A percentile compares a stretch with the other conserved stretches of the same genome.
Evolutionary conservation across 441 rosid species (phyloP).

Genomic region (Pelargonium hybrid): DNA sequence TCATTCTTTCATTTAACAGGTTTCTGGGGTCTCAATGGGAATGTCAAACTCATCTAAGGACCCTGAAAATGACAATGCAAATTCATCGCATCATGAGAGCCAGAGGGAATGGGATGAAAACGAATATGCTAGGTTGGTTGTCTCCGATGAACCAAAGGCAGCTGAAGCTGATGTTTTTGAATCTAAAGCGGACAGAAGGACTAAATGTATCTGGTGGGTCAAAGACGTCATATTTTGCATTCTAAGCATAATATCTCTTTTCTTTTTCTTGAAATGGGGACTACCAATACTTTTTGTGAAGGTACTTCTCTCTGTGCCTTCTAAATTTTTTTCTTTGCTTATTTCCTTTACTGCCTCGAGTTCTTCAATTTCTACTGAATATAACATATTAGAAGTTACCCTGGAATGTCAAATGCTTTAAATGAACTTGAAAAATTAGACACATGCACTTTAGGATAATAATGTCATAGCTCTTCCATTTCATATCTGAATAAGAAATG

Average conservation of each 20-base stretch:
- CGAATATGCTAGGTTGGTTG: slow-evolving; percentile 59
- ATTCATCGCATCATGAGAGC: slow-evolving; percentile 19
- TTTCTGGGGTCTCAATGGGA: slow-evolving; percentile 5
- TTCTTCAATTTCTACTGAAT: background rate
- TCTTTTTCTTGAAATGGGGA: slow-evolving; percentile 65
- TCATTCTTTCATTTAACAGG: background rate
- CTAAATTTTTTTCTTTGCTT: background rate
- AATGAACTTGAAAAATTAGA: background rate
- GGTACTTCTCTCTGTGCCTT: slow-evolving; percentile 25
- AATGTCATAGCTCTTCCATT: background rate
- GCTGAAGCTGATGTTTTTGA: slow-evolving; percentile 24
- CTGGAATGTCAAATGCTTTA: background rate
- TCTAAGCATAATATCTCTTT: slow-evolving; percentile 23
- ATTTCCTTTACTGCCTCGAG: background rate
- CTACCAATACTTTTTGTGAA: slow-evolving; percentile 61
- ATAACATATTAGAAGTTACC: background rate
- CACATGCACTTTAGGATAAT: background rate
- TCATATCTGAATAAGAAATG: background rate
- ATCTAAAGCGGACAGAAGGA: slow-evolving; percentile 23
- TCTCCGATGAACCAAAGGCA: slow-evolving; percentile 33
- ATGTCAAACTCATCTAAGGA: slow-evolving; percentile 39
- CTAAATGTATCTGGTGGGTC: slow-evolving; percentile 45
- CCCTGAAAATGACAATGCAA: slow-evolving; percentile 20
- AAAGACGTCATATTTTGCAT: slow-evolving; percentile 32
- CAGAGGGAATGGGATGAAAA: slow-evolving; percentile 31